Conservation (phyloP, 257 asterid genomes). For the Salvia hispanica region DNA sequence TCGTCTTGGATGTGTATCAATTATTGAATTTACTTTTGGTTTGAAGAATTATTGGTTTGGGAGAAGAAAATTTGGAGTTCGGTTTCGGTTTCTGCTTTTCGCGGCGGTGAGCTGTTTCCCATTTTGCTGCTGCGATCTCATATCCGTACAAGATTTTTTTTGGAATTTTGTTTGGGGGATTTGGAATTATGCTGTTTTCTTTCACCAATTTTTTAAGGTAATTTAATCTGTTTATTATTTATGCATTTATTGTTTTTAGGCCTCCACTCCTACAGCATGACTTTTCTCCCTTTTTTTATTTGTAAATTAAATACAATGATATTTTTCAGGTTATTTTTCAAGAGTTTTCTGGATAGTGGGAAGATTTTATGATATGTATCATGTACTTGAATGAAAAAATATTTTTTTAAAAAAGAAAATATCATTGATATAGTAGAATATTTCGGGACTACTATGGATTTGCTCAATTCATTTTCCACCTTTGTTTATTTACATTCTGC, state of each 20-base stretch:
- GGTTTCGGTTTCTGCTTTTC: constrained; percentile 26
- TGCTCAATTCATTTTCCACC: too few species aligned
- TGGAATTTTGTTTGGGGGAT: constrained; percentile 27
- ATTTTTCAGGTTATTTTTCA: constrained; percentile 30
- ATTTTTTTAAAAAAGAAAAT: too few species aligned
- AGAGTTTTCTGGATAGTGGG: neutral
- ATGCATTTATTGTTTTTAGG: too few species aligned
- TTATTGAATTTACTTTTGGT: neutral
- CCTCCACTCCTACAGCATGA: too few species aligned
- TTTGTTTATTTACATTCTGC: too few species aligned
- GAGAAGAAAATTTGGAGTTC: constrained; percentile 8
- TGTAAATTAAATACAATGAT: neutral
- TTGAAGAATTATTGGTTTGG: constrained; percentile 29
- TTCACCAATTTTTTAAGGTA: constrained; percentile 30
- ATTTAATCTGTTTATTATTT: neutral
- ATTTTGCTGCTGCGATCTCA: constrained; percentile 25
- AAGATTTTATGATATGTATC: too few species aligned
- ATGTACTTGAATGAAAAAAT: too few species aligned
- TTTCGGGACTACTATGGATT: too few species aligned
- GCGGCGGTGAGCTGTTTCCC: constrained; percentile 21
- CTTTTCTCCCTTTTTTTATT: neutral
- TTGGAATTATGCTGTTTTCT: constrained; percentile 26
- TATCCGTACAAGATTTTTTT: constrained; percentile 17
- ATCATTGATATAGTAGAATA: too few species aligned
- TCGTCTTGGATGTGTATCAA: neutral